phyloP scores from a whole-genome alignment of 2,329 filamentous ascomycete genomes.

The Aspergillus niger region DNA sequence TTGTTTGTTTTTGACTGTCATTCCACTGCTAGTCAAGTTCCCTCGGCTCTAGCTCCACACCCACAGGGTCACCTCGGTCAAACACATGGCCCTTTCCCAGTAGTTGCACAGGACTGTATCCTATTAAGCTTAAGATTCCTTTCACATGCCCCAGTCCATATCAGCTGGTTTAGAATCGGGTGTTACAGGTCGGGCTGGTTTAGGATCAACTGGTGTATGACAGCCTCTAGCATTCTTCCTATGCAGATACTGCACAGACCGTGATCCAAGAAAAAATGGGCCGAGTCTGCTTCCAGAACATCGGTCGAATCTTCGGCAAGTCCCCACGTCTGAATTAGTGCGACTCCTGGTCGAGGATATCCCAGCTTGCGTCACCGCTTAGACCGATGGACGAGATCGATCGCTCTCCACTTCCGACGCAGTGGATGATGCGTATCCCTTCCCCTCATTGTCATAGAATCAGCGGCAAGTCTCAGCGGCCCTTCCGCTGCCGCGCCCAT shows the following conservation, averaged over 20 bases:
- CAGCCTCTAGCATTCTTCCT: background rate
- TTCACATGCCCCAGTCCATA: background rate
- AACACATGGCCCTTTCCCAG: background rate
- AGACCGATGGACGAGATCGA: background rate
- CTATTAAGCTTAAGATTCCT: background rate
- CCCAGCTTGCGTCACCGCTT: slow-evolving; percentile 5
- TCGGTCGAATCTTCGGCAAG: slow-evolving; percentile 1
- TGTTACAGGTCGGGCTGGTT: background rate
- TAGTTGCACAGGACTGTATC: background rate
- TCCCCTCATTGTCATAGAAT: background rate
- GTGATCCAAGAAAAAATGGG: background rate
- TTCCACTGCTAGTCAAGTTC: no score
- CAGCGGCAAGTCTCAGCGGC: slow-evolving; percentile 11
- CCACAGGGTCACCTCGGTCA: background rate
- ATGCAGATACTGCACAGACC: slow-evolving; percentile 3
- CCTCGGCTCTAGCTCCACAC: no score
- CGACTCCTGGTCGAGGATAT: background rate
- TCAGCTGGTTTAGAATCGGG: background rate
- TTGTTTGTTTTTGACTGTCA: no score
- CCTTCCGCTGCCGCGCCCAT: slow-evolving; percentile 36
- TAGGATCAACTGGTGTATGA: background rate
- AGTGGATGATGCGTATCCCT: background rate
- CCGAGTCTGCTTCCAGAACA: slow-evolving; percentile 3
- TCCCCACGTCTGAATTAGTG: slow-evolving; percentile 1
- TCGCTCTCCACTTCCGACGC: slow-evolving; percentile 15